phyloP scores from a whole-genome alignment of 2,329 filamentous ascomycete species.

The Hysterium pulicare region DNA sequence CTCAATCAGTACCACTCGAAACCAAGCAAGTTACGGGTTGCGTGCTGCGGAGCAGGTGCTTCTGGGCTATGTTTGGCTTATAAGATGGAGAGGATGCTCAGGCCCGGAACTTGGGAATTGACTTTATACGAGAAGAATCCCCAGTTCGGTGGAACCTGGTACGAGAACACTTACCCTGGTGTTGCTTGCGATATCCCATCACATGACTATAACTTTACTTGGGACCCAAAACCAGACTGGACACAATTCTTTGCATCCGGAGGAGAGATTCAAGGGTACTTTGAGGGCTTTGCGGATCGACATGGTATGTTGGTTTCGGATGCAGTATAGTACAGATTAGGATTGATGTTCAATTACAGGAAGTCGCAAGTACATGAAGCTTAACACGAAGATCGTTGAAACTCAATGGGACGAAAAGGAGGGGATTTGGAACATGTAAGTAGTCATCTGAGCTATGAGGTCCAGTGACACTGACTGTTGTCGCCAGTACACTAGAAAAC shows the following conservation, averaged over 20 bases:
- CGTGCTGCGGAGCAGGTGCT: conserved; percentile 27
- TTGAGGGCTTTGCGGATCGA: conserved; percentile 54
- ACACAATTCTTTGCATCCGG: conserved; percentile 48
- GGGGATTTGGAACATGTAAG: conserved; percentile 36
- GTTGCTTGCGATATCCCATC: conserved; percentile 33
- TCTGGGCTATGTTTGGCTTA: conserved; percentile 30
- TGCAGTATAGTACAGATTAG: too few species aligned
- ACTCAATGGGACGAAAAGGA: conserved; percentile 44
- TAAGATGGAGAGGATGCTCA: conserved; percentile 33
- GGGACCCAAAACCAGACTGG: conserved; percentile 58
- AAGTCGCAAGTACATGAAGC: conserved; percentile 46
- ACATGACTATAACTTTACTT: conserved; percentile 63
- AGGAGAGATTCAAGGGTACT: conserved; percentile 49
- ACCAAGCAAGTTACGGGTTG: conserved; percentile 27
- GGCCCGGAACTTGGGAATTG: conserved; percentile 27
- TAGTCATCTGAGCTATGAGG: neutral
- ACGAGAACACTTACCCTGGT: conserved; percentile 34
- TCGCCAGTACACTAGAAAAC: conserved; percentile 28
- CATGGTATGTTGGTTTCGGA: conserved; percentile 58
- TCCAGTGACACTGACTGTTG: neutral
- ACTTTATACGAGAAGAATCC: conserved; percentile 30
- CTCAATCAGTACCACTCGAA: conserved; percentile 34
- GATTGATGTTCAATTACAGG: too few species aligned
- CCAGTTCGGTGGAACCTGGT: conserved; percentile 31
- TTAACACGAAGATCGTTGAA: conserved; percentile 44